A percentile compares a stretch with the other conserved stretches of the same genome.
Conservation (phyloP, 2,329 filamentous ascomycete species). For the Arachnomyces sp. region DNA sequence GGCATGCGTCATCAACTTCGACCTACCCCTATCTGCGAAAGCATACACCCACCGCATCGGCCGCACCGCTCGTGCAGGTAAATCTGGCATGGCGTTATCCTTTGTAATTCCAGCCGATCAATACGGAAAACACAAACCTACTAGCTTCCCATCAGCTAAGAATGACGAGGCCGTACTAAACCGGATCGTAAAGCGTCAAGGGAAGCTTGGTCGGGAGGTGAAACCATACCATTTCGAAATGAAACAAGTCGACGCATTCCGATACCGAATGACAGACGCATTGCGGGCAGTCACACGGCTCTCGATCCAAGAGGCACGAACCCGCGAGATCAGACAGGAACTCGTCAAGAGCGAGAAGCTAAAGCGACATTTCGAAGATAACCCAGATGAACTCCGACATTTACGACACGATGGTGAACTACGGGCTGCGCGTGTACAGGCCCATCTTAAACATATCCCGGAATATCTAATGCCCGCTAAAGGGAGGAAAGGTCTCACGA, state of each 20-base stretch:
- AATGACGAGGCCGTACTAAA: constrained; percentile 78
- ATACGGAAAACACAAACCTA: constrained; percentile 85
- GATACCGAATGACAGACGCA: constrained; percentile 91
- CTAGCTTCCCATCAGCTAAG: constrained; percentile 64
- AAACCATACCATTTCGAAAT: constrained; percentile 93
- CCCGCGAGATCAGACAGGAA: constrained; percentile 80
- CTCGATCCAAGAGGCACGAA: constrained; percentile 80
- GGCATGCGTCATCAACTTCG: constrained; percentile 91
- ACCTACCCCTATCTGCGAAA: constrained; percentile 78
- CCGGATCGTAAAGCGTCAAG: constrained; percentile 72
- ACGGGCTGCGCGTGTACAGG: constrained; percentile 72
- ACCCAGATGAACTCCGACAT: constrained; percentile 79
- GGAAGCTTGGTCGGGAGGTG: constrained; percentile 69
- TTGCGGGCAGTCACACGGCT: constrained; percentile 83
- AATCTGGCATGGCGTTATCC: constrained; percentile 89
- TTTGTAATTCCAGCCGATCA: constrained; percentile 79
- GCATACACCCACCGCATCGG: constrained; percentile 98
- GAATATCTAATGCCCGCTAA: constrained; percentile 83
- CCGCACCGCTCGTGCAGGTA: constrained; percentile 82
- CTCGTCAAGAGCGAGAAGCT: constrained; percentile 90
- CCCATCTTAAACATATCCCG: constrained; percentile 87
- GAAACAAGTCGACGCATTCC: constrained; percentile 85
- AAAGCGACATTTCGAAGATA: constrained; percentile 93
- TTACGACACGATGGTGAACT: constrained; percentile 86
- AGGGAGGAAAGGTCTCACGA: constrained; percentile 60